These are phyloP conservation scores for Metschnikowia borealis DNA, from an alignment of 805 yeast genomes.

Conservation along the genomic window DNA sequence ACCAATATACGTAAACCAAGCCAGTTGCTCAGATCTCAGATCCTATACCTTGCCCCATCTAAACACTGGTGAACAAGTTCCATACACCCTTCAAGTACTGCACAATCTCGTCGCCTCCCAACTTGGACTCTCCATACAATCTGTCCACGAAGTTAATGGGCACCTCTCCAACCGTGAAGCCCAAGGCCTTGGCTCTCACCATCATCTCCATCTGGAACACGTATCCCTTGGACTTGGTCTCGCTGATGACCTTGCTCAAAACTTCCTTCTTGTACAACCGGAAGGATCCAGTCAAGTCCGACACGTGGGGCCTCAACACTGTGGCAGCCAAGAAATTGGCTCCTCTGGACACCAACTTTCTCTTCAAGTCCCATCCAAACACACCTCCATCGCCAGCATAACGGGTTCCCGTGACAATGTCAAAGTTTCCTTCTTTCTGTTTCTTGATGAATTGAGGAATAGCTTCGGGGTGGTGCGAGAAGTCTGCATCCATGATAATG, in stretches of 20 bases:
- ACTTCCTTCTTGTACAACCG: slow-evolving; percentile 70
- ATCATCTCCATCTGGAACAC: slow-evolving; percentile 89
- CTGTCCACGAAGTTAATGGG: slow-evolving; percentile 78
- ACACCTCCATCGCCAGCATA: slow-evolving; percentile 82
- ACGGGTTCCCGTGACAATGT: slow-evolving; percentile 59
- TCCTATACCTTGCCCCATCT: background rate
- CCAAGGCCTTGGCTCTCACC: slow-evolving; percentile 74
- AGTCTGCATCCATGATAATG: slow-evolving; percentile 81
- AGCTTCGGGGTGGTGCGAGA: slow-evolving; percentile 77
- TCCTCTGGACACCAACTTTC: slow-evolving; percentile 73
- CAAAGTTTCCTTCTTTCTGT: slow-evolving; percentile 50
- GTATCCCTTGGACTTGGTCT: slow-evolving; percentile 71
- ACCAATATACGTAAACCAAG: no score
- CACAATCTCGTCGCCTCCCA: slow-evolving; percentile 78
- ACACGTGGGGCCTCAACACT: slow-evolving; percentile 65
- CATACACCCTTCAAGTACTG: slow-evolving; percentile 76
- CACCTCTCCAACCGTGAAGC: slow-evolving; percentile 72
- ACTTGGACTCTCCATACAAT: slow-evolving; percentile 71
- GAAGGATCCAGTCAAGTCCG: slow-evolving; percentile 75
- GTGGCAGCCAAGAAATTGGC: slow-evolving; percentile 76
- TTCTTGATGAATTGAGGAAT: slow-evolving; percentile 70
- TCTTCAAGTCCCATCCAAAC: slow-evolving; percentile 78
- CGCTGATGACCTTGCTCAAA: slow-evolving; percentile 60
- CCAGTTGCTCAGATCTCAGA: background rate
- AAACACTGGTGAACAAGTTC: slow-evolving; percentile 61